These are phyloP conservation scores for Porcisia hertigi DNA, from an alignment of 208 protist species.

Conservation along the genomic window DNA sequence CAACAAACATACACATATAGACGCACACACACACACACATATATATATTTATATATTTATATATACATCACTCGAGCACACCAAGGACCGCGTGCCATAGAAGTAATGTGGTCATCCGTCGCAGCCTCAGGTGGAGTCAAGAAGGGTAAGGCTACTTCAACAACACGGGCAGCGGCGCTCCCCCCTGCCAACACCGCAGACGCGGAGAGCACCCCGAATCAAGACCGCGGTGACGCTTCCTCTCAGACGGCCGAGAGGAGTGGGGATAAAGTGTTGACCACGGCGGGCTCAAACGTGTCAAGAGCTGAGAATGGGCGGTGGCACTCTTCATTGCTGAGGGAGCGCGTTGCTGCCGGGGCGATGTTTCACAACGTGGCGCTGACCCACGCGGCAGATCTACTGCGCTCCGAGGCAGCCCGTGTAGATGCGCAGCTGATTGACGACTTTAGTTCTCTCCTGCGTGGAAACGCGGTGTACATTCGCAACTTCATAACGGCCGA, in stretches of 20 bases:
- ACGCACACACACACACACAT: constrained; percentile 1
- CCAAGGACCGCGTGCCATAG: background rate
- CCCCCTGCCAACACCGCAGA: background rate
- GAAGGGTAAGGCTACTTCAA: background rate
- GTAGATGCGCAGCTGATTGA: constrained; percentile 74
- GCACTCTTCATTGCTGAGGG: constrained; percentile 41
- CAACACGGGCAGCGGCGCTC: background rate
- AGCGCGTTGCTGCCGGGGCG: constrained; percentile 40
- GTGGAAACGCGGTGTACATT: constrained; percentile 88
- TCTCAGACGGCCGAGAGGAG: background rate
- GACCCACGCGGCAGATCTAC: constrained; percentile 56
- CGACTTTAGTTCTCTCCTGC: constrained; percentile 66
- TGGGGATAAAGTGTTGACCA: background rate
- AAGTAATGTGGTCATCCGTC: background rate
- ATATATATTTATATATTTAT: background rate
- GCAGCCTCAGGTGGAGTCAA: background rate
- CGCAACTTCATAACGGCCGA: constrained; percentile 76
- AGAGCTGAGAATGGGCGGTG: constrained; percentile 5
- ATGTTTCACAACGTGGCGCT: constrained; percentile 73
- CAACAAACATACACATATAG: background rate
- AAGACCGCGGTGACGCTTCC: background rate
- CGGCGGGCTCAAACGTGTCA: background rate
- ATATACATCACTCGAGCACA: background rate
- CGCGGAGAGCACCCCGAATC: background rate
- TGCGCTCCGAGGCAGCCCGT: constrained; percentile 70